Conservation (phyloP, 768 basidiomycete genomes). For the Podaxis sp. region DNA sequence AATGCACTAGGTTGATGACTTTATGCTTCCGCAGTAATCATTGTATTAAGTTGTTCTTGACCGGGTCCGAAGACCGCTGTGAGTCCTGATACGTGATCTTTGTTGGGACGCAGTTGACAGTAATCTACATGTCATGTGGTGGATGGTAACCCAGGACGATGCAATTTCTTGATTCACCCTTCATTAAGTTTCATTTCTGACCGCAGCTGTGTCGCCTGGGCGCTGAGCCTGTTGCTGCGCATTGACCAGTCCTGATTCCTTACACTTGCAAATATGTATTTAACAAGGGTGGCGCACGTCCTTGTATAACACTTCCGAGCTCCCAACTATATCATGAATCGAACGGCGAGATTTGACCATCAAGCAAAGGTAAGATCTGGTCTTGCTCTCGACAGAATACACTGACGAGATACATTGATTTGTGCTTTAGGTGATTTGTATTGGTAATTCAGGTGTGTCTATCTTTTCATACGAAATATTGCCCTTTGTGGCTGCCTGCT, state of each 20-base stretch:
- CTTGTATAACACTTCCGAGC: background rate
- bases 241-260: background rate
- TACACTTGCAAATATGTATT: background rate
- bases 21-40: background rate
- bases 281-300: background rate
- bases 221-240: constrained; percentile 10
- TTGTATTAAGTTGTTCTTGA: constrained; percentile 1
- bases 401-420: background rate
- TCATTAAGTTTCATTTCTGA: too few relatives aligned
- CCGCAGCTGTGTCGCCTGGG: background rate
- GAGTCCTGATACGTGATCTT: background rate
- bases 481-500: background rate
- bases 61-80: background rate
- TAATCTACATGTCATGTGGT: background rate
- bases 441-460: constrained; percentile 4
- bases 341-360: constrained; percentile 5
- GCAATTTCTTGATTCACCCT: background rate
- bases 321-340: background rate
- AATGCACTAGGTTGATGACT: constrained; percentile 5
- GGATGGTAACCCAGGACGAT: background rate
- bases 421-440: background rate
- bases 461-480: background rate
- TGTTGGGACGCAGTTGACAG: background rate
- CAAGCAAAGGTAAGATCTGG: constrained; percentile 5
- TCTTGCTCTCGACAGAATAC: background rate